Conservation (phyloP, 495 filamentous ascomycete species). For the Hamigera avellanea region DNA sequence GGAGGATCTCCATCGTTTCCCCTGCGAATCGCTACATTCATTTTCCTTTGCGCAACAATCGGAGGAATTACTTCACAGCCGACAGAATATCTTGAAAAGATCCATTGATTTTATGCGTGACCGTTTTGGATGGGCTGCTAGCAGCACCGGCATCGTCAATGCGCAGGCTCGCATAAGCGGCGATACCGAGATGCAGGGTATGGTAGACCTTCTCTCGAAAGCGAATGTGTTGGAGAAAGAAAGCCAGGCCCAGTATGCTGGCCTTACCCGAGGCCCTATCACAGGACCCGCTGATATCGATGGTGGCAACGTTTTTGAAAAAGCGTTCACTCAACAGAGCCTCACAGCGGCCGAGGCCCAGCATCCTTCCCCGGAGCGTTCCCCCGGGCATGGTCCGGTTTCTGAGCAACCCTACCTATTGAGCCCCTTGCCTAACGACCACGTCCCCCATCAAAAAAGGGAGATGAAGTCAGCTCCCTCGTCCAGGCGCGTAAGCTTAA, state of each 20-base stretch:
- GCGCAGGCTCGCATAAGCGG: constrained; percentile 75
- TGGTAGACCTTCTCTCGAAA: constrained; percentile 76
- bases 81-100: constrained; percentile 87
- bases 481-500: constrained; percentile 61
- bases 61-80: constrained; percentile 77
- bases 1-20: constrained; percentile 87
- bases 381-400: constrained; percentile 5
- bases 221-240: constrained; percentile 59
- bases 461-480: constrained; percentile 25
- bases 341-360: constrained; percentile 11
- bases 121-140: constrained; percentile 70
- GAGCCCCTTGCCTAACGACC: constrained; percentile 22
- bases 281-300: constrained; percentile 64
- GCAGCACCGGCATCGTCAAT: constrained; percentile 51
- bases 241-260: constrained; percentile 28
- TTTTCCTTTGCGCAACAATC: constrained; percentile 98
- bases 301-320: constrained; percentile 70
- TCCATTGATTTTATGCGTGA: constrained; percentile 98
- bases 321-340: constrained; percentile 46
- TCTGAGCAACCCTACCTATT: constrained; percentile 14
- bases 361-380: constrained; percentile 1
- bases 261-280: constrained; percentile 44
- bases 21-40: constrained; percentile 91
- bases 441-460: constrained; percentile 19
- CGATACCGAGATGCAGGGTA: constrained; percentile 76